A percentile compares a stretch with the other conserved stretches of the same genome.
Conservation (phyloP, 805 yeast genomes). For the Ogataea pilisensis region DNA sequence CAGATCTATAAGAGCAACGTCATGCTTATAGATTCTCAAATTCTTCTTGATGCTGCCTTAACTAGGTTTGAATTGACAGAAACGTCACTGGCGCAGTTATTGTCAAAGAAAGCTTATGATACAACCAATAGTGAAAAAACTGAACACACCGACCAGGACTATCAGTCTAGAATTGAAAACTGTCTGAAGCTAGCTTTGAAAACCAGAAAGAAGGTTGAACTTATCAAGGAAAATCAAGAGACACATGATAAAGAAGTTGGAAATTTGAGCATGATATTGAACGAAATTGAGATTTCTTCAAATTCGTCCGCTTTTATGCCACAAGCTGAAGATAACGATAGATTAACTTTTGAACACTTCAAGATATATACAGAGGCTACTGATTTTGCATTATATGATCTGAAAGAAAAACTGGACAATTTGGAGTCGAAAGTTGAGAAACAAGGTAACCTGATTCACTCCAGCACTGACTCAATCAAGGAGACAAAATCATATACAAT, state of each 20-base stretch:
- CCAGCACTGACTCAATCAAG: conserved; percentile 7
- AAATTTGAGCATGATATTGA: conserved; percentile 10
- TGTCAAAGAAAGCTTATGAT: conserved; percentile 1
- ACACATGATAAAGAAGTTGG: conserved; percentile 2
- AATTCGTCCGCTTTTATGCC: not conserved
- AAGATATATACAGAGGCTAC: conserved; percentile 18
- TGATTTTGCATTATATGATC: conserved; percentile 17
- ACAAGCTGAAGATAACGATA: conserved; percentile 1
- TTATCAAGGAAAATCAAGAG: conserved; percentile 2
- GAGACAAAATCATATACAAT: conserved; percentile 6
- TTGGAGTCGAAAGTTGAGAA: conserved; percentile 7
- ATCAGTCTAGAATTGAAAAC: conserved; percentile 10
- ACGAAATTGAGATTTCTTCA: conserved; percentile 9
- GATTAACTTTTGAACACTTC: conserved; percentile 4
- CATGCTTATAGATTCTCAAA: conserved; percentile 22
- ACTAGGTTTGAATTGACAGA: conserved; percentile 24
- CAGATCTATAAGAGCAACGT: conserved; percentile 26
- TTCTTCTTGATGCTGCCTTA: conserved; percentile 27
- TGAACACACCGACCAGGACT: not conserved
- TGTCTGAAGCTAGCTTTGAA: conserved; percentile 18
- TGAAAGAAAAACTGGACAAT: conserved; percentile 16
- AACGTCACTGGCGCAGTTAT: conserved; percentile 7
- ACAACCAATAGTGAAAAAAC: not conserved
- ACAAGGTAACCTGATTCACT: conserved; percentile 9
- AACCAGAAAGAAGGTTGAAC: conserved; percentile 10